These are phyloP conservation scores for Solanum tacnaense DNA, from an alignment of 257 asterid genomes.

Conservation along the genomic window DNA sequence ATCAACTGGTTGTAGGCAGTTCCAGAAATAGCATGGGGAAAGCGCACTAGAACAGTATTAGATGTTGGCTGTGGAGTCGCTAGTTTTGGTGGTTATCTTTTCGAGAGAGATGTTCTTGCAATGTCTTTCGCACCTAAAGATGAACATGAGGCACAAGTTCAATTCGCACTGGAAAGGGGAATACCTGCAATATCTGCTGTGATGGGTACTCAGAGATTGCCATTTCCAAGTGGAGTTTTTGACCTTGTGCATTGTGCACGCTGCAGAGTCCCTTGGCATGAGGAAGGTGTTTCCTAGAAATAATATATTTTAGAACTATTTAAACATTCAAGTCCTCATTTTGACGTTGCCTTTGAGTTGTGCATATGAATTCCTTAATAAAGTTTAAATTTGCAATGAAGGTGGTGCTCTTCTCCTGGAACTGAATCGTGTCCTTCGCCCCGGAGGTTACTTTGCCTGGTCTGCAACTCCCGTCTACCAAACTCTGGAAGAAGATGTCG, in stretches of 20 bases:
- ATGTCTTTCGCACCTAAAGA: slow-evolving; percentile 89
- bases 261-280: slow-evolving; percentile 93
- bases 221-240: slow-evolving; percentile 75
- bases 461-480: slow-evolving; percentile 96
- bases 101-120: slow-evolving; percentile 72
- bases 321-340: neutral
- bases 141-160: slow-evolving; percentile 91
- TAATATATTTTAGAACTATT: neutral
- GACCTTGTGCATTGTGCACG: slow-evolving; percentile 92
- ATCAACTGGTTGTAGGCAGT: slow-evolving; percentile 43
- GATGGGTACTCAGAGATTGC: slow-evolving; percentile 81
- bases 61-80: slow-evolving; percentile 97
- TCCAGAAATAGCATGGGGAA: slow-evolving; percentile 85
- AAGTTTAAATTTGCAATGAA: slow-evolving; percentile 22
- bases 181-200: slow-evolving; percentile 91
- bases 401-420: slow-evolving; percentile 85
- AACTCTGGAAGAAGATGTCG: slow-evolving; percentile 60
- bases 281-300: slow-evolving; percentile 37
- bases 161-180: slow-evolving; percentile 84
- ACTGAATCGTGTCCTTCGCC: slow-evolving; percentile 72
- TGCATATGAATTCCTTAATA: neutral
- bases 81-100: slow-evolving; percentile 73
- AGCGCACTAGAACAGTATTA: slow-evolving; percentile 53
- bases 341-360: neutral
- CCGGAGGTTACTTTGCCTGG: slow-evolving; percentile 89